A percentile compares a stretch with the other conserved stretches of the same genome.
Evolutionary conservation across 306 rosid genomes (phyloP).

Genomic region (Coriaria nepalensis): DNA sequence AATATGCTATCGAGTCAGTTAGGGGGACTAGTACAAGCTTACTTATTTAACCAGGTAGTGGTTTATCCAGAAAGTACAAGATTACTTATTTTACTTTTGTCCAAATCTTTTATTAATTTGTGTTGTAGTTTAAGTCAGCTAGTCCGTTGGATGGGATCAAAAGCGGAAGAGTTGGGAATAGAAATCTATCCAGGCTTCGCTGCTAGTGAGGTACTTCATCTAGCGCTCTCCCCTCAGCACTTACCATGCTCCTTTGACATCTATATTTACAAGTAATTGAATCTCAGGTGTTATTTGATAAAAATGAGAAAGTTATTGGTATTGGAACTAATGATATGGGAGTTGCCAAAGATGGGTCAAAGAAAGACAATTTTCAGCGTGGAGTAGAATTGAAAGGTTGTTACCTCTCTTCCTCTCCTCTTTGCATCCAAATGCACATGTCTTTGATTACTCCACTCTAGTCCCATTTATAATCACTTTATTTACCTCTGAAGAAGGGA

Average conservation of each 20-base stretch:
- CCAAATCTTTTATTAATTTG: background rate
- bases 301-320: conserved; percentile 51
- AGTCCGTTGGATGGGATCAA: conserved; percentile 84
- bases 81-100: no score
- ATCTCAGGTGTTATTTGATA: conserved; percentile 63
- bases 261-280: conserved; percentile 8
- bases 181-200: conserved; percentile 96
- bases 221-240: conserved; percentile 10
- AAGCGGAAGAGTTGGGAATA: conserved; percentile 93
- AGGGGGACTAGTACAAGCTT: no score
- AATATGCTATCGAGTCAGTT: no score
- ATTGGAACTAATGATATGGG: conserved; percentile 96
- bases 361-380: conserved; percentile 72
- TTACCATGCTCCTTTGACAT: conserved; percentile 12
- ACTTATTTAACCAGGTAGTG: no score
- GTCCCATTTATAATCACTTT: no score
- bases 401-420: conserved; percentile 19
- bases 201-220: conserved; percentile 71
- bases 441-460: no score
- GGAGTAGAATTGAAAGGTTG: conserved; percentile 80
- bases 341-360: conserved; percentile 74
- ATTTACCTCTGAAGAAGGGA: no score
- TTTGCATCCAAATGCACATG: background rate
- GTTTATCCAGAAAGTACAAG: no score
- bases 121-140: conserved; percentile 74